Evolutionary conservation across 129 eudicot species (phyloP).

Genomic region (Pulicaria dysenterica): DNA sequence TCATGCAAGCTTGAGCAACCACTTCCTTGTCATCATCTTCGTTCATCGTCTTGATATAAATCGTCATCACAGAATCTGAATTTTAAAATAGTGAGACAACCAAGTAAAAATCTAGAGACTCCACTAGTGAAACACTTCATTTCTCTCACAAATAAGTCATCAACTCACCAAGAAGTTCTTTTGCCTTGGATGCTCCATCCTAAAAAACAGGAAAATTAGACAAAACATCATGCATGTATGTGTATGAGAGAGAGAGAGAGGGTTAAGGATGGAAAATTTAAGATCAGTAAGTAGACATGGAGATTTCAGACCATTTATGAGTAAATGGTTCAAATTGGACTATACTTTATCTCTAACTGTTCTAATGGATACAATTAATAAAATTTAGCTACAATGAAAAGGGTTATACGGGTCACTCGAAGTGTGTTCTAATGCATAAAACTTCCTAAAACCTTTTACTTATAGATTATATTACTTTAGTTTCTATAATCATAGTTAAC

Average conservation of each 20-base stretch:
- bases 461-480: not conserved
- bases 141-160: slow-evolving; percentile 20
- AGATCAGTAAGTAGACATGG: not conserved
- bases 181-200: slow-evolving; percentile 80
- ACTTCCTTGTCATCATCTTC: slow-evolving; percentile 99
- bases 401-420: not conserved
- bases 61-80: slow-evolving; percentile 82
- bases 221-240: not conserved
- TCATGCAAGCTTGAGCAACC: slow-evolving; percentile 98
- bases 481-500: not conserved
- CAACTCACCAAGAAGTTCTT: slow-evolving; percentile 71
- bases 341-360: too few relatives aligned
- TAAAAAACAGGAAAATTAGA: slow-evolving; percentile 37
- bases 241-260: not conserved
- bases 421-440: not conserved
- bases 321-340: not conserved
- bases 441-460: not conserved
- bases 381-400: not conserved
- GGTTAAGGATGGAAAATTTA: not conserved
- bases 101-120: slow-evolving; percentile 1
- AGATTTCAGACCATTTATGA: not conserved
- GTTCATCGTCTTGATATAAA: slow-evolving; percentile 81
- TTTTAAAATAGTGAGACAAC: slow-evolving; percentile 18
- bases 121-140: slow-evolving; percentile 8
- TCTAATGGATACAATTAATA: too few relatives aligned